A percentile compares a stretch with the other conserved stretches of the same genome.
Evolutionary conservation across 2,329 filamentous ascomycete species (phyloP).

Genomic region (Fusarium albosuccineum): DNA sequence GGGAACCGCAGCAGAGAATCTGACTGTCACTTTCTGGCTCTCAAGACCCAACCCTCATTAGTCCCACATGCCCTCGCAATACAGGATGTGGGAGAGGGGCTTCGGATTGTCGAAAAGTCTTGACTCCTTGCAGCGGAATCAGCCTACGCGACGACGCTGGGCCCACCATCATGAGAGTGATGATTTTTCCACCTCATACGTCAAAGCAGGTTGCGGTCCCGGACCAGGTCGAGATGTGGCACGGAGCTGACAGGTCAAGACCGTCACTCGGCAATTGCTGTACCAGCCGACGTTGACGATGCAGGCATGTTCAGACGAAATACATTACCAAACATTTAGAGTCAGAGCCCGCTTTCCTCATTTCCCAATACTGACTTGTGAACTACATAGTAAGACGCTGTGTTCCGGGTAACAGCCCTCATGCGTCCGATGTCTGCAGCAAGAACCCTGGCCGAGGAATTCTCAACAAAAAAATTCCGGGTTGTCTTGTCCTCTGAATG

Average conservation of each 20-base stretch:
- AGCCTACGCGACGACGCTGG: conserved; percentile 2
- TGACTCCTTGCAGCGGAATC: conserved; percentile 1
- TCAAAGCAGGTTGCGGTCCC: background rate
- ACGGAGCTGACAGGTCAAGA: background rate
- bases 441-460: conserved; percentile 2
- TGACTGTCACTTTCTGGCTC: conserved; percentile 2
- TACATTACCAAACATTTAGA: conserved; percentile 1
- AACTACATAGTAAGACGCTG: background rate
- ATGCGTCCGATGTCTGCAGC: conserved; percentile 9
- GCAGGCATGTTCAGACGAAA: conserved; percentile 7
- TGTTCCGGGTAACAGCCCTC: background rate
- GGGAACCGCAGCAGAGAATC: conserved; percentile 3
- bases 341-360: conserved; percentile 5
- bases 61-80: conserved; percentile 7
- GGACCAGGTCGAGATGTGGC: background rate
- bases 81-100: background rate
- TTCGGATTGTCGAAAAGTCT: conserved; percentile 3
- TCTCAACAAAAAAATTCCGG: background rate
- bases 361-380: conserved; percentile 9
- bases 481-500: conserved; percentile 7
- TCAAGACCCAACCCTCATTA: background rate
- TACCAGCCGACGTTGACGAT: background rate
- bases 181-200: background rate
- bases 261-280: background rate
- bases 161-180: conserved; percentile 7